Conservation (phyloP, 768 basidiomycete genomes). For the Cyathus striatus region DNA sequence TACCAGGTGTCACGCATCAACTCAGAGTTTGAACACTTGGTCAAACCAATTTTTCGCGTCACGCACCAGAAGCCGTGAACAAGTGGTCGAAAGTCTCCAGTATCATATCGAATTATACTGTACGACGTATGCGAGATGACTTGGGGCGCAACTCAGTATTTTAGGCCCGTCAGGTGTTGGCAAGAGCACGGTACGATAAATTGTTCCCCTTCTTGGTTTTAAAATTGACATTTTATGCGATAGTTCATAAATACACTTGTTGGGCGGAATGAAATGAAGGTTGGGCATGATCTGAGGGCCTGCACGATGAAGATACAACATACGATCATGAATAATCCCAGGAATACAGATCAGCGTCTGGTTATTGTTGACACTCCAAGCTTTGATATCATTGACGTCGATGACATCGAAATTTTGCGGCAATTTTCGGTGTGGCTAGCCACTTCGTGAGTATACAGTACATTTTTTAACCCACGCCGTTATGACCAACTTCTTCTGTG, state of each 20-base stretch:
- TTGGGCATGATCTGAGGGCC: not conserved
- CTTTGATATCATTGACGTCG: not conserved
- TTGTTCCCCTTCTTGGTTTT: not conserved
- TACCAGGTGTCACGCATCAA: too few relatives aligned
- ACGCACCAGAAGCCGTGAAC: too few relatives aligned
- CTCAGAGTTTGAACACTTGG: too few relatives aligned
- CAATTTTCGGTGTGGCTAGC: not conserved
- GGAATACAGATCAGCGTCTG: not conserved
- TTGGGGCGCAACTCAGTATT: not conserved
- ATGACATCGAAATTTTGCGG: not conserved
- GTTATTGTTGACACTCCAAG: conserved; percentile 1
- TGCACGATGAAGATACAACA: not conserved
- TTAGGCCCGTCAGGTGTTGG: not conserved
- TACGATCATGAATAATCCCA: not conserved
- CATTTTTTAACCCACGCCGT: not conserved
- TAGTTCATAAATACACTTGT: not conserved
- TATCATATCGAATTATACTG: too few relatives aligned
- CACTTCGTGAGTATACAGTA: conserved; percentile 1
- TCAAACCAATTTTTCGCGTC: too few relatives aligned
- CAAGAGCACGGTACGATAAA: not conserved
- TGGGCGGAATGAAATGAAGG: not conserved
- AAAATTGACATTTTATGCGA: not conserved
- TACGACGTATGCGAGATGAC: too few relatives aligned
- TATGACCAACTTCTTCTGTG: not conserved
- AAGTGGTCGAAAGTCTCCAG: too few relatives aligned